These are phyloP conservation scores for Penicillium antarcticum DNA, from an alignment of 495 filamentous ascomycete species.

Conservation along the genomic window DNA sequence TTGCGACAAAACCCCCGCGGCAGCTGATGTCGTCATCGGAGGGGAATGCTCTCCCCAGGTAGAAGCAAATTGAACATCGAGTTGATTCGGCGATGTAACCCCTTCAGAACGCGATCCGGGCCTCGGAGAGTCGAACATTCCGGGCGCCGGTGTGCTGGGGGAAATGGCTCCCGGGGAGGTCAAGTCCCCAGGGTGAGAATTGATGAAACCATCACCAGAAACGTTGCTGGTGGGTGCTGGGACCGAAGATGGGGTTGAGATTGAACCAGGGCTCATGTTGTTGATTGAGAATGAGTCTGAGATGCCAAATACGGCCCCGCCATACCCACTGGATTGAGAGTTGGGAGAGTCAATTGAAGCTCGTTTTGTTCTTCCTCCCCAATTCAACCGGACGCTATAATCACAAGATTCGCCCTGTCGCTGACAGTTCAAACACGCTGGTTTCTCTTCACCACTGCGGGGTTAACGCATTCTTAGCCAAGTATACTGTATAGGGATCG, in stretches of 20 bases:
- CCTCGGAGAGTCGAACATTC: conserved; percentile 27
- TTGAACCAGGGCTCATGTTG: conserved; percentile 3
- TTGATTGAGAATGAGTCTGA: conserved; percentile 11
- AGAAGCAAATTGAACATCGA: conserved; percentile 13
- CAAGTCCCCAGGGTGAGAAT: conserved; percentile 8
- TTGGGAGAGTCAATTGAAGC: conserved; percentile 34
- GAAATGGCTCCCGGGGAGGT: conserved; percentile 14
- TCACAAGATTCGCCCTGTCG: conserved; percentile 76
- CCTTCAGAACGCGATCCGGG: conserved; percentile 21
- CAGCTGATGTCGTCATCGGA: conserved; percentile 7
- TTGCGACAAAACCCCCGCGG: conserved; percentile 12
- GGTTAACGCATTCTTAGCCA: neutral
- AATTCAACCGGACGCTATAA: conserved; percentile 82
- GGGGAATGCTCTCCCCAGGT: conserved; percentile 27
- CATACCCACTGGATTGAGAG: conserved; percentile 33
- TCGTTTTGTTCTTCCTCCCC: conserved; percentile 65
- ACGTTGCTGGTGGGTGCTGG: conserved; percentile 1
- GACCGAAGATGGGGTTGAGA: conserved; percentile 3
- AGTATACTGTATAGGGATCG: neutral
- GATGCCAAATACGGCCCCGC: conserved; percentile 18
- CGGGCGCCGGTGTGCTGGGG: conserved; percentile 12
- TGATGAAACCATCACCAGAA: conserved; percentile 16
- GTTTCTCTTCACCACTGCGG: conserved; percentile 69
- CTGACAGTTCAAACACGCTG: conserved; percentile 72
- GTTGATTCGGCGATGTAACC: conserved; percentile 15